Conservation (phyloP, 2,329 filamentous ascomycete species). For the Aspergillus sp. region DNA sequence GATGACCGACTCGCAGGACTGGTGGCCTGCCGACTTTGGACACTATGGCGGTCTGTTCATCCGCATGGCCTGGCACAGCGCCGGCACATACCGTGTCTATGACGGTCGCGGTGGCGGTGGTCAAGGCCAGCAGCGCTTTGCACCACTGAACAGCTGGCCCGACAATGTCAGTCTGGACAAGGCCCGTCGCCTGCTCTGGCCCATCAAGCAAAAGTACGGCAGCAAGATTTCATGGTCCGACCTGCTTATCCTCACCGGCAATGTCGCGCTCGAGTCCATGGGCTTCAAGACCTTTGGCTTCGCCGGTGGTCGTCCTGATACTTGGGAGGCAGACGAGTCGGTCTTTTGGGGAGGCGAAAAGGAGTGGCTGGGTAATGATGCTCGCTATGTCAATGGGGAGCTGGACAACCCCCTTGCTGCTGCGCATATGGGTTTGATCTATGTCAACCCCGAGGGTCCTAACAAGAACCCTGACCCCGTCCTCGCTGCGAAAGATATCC, state of each 20-base stretch:
- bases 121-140: slow-evolving; percentile 76
- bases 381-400: slow-evolving; percentile 62
- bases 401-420: slow-evolving; percentile 71
- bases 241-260: slow-evolving; percentile 71
- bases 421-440: slow-evolving; percentile 77
- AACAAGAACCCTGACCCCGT: slow-evolving; percentile 72
- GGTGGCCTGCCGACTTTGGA: slow-evolving; percentile 81
- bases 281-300: slow-evolving; percentile 76
- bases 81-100: slow-evolving; percentile 75
- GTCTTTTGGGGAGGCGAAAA: slow-evolving; percentile 78
- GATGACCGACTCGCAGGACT: slow-evolving; percentile 79
- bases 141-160: slow-evolving; percentile 80
- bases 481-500: slow-evolving; percentile 72
- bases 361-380: slow-evolving; percentile 75
- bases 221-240: slow-evolving; percentile 83
- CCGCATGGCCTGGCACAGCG: slow-evolving; percentile 80
- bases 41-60: slow-evolving; percentile 82
- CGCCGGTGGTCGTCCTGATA: slow-evolving; percentile 71
- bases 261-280: slow-evolving; percentile 78
- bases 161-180: slow-evolving; percentile 81
- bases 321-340: slow-evolving; percentile 75
- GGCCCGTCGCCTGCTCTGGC: slow-evolving; percentile 77
- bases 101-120: slow-evolving; percentile 78
- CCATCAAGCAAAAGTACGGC: slow-evolving; percentile 84
- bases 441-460: slow-evolving; percentile 80